Evolutionary conservation across 495 filamentous ascomycete species (phyloP), one percentile per base, ranked within the genome.

Genomic region (Penicillium argentinense): DNA sequence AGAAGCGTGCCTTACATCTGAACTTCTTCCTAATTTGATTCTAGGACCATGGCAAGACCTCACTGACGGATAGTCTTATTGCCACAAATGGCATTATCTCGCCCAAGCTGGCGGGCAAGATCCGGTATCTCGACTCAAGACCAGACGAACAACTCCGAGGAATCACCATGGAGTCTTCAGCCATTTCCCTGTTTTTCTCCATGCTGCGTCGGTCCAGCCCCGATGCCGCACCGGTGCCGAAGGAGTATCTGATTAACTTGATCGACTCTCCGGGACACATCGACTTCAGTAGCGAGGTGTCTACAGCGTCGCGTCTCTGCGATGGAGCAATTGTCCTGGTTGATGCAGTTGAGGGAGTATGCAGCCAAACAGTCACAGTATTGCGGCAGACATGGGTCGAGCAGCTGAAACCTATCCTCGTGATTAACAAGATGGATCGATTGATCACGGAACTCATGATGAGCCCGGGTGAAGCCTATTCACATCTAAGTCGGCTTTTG

Each of bases 1-100:
- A 25, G 1, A n/a, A 38, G 13, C n/a, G 47, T 13, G 8, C 12
- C 17, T 21, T 19, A 43, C 29, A 13, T 34, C 27, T n/a, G 3
- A 8, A 18, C 7, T 41, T 34, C 41, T 42, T 45, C 39, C 34
- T 47, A 22, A 24, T n/a, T n/a, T n/a, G n/a, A 32, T 34, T 12
- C 7, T 57, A 79, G 76, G 93, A 99, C 62, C 93, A 99, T 77
- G 93, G 93, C 55, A 99, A 99, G 72, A 99, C 93, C 5, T 97
- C 95, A 16, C 84, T 99, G 52, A 95, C 91, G 33, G 93, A 99
- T 63, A 89, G 88, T 45, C 84, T 99, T 36, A 89, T 99, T 54
- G 90, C 95, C 67, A 97, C 95, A 54, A 99, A 99, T 80, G 93
- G 93, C 74, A 97, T 99, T 71, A 97, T 99, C 58, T 97, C 95